Conservation (phyloP, 805 yeast genomes). For the Diddensiella santjacobensis region DNA sequence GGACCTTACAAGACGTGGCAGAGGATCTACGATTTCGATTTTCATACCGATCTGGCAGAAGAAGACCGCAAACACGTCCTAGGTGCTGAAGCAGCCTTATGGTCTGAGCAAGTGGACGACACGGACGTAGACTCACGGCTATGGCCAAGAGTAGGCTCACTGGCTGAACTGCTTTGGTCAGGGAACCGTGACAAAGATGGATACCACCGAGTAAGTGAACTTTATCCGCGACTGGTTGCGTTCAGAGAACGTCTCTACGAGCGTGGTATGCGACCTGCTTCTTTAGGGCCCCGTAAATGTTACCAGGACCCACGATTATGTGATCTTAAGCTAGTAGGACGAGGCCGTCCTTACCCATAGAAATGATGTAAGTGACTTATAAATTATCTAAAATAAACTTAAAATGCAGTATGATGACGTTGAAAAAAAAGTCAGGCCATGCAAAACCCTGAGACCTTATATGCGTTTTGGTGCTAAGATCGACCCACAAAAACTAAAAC, state of each 20-base stretch:
- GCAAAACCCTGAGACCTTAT: too few species aligned
- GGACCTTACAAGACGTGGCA: conserved; percentile 44
- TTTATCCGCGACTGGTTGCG: conserved; percentile 36
- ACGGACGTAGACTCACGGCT: conserved; percentile 31
- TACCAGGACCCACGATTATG: background rate
- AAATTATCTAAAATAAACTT: too few species aligned
- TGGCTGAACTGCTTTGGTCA: conserved; percentile 40
- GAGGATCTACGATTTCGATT: conserved; percentile 37
- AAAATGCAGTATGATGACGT: too few species aligned
- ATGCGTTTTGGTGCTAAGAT: too few species aligned
- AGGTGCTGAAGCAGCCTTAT: conserved; percentile 39
- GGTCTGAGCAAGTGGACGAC: conserved; percentile 39
- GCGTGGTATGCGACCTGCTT: conserved; percentile 34
- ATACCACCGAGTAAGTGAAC: conserved; percentile 26
- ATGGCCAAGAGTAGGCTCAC: conserved; percentile 42
- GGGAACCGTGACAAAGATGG: conserved; percentile 37
- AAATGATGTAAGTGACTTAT: too few species aligned
- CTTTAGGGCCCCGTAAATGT: conserved; percentile 24
- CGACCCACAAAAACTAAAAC: too few species aligned
- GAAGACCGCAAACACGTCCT: conserved; percentile 31
- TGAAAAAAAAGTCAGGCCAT: too few species aligned
- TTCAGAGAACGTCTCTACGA: conserved; percentile 39
- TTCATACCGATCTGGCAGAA: conserved; percentile 30
- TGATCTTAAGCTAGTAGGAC: conserved; percentile 1
- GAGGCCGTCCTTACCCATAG: background rate